Conservation (phyloP, 2,329 filamentous ascomycete species). For the Diaporthe helianthi region DNA sequence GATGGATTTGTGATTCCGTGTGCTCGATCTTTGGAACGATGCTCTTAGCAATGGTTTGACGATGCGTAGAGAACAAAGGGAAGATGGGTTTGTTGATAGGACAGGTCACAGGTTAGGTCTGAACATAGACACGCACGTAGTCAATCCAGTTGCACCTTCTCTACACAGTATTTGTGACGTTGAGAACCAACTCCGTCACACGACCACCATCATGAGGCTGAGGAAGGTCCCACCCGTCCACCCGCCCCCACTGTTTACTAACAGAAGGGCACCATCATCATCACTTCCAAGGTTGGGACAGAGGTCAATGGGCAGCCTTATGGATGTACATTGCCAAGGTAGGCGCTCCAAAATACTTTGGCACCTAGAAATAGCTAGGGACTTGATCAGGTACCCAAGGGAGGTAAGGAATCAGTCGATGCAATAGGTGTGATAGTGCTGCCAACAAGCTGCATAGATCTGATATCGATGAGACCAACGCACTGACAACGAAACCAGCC, state of each 20-base stretch:
- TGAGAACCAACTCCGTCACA: neutral
- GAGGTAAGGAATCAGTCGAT: too few relatives aligned
- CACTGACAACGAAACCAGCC: too few relatives aligned
- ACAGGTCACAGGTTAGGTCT: neutral
- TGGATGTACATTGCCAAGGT: neutral
- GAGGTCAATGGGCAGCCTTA: too few relatives aligned
- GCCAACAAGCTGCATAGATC: too few relatives aligned
- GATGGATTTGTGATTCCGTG: neutral
- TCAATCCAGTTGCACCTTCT: neutral
- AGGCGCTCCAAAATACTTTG: too few relatives aligned
- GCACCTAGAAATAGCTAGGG: too few relatives aligned
- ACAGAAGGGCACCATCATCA: neutral
- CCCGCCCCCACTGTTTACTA: neutral
- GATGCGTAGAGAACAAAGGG: neutral
- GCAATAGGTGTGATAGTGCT: too few relatives aligned
- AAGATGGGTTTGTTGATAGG: neutral
- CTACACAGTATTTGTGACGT: neutral
- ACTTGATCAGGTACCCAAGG: too few relatives aligned
- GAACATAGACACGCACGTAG: neutral
- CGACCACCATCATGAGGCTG: conserved; percentile 1
- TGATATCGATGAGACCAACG: too few relatives aligned
- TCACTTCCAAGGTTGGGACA: neutral
- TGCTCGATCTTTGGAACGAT: conserved; percentile 1
- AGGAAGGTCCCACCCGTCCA: neutral
- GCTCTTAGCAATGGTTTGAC: neutral